A percentile compares a stretch with the other conserved stretches of the same genome.
phyloP scores from a whole-genome alignment of 306 rosid genomes.

The Dalbergia cultrata region DNA sequence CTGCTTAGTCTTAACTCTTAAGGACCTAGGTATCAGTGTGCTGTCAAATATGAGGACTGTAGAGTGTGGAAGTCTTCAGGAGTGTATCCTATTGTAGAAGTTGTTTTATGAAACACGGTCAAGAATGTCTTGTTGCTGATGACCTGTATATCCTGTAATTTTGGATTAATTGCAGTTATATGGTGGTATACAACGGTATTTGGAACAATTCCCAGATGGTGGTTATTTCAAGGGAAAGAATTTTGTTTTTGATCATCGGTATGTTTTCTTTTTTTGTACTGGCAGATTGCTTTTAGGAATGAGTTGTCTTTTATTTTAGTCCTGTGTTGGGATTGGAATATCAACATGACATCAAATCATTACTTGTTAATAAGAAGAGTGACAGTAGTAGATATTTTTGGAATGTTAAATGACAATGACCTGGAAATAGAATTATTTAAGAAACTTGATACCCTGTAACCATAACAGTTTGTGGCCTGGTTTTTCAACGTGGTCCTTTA shows the following conservation, averaged over 20 bases:
- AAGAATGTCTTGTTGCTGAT: conserved; percentile 21
- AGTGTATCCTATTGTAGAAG: conserved; percentile 7
- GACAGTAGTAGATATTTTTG: background rate
- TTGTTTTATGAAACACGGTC: background rate
- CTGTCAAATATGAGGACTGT: conserved; percentile 29
- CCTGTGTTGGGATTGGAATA: conserved; percentile 28
- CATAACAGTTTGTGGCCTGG: background rate
- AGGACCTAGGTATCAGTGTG: conserved; percentile 1
- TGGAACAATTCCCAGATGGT: conserved; percentile 92
- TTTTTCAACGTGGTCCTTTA: conserved; percentile 29
- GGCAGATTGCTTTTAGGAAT: conserved; percentile 26
- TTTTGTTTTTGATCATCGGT: conserved; percentile 97
- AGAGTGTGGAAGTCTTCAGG: conserved; percentile 34
- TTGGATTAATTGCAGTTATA: conserved; percentile 67
- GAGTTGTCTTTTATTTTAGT: conserved; percentile 38
- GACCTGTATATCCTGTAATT: conserved; percentile 26
- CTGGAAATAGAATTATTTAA: conserved; percentile 26
- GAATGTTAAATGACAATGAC: background rate
- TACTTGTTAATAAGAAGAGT: background rate
- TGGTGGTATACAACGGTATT: conserved; percentile 93
- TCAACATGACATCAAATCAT: conserved; percentile 15
- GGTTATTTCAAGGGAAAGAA: conserved; percentile 92
- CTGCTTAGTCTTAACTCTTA: conserved; percentile 2
- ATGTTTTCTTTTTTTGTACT: conserved; percentile 21
- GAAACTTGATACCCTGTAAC: conserved; percentile 5